Evolutionary conservation across 306 rosid species (phyloP).

Genomic region (Hylodesmum podocarpum): DNA sequence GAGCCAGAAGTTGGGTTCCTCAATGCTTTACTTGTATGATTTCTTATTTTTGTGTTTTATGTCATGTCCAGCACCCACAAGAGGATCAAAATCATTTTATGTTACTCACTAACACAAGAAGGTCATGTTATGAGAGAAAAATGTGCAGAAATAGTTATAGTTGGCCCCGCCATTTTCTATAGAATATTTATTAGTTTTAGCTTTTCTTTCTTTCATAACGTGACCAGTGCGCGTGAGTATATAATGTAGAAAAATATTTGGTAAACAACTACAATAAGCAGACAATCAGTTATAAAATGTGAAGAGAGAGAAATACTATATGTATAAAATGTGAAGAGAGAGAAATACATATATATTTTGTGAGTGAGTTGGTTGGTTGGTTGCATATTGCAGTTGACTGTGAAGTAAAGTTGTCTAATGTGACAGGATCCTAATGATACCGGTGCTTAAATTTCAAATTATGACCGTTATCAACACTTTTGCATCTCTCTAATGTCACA

Average conservation of each 20-base stretch:
- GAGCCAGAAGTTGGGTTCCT: constrained; percentile 89
- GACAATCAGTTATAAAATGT: too few species aligned
- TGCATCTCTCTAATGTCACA: constrained; percentile 34
- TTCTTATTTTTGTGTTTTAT: constrained; percentile 5
- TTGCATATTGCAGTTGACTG: too few species aligned
- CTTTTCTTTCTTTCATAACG: neutral
- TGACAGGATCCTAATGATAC: neutral
- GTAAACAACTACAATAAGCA: too few species aligned
- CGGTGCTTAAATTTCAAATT: constrained; percentile 13
- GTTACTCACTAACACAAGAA: neutral
- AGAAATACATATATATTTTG: too few species aligned
- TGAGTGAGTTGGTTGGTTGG: too few species aligned
- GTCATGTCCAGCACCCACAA: constrained; percentile 11
- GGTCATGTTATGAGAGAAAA: constrained; percentile 10
- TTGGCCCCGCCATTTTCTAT: neutral
- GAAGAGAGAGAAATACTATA: too few species aligned
- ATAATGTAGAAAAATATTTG: too few species aligned
- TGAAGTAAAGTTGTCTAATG: too few species aligned
- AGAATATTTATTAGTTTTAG: neutral
- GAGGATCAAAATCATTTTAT: constrained; percentile 2
- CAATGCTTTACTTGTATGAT: constrained; percentile 73
- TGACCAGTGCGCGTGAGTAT: neutral
- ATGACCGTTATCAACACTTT: neutral
- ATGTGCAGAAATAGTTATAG: neutral
- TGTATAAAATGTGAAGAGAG: too few species aligned